A percentile compares a stretch with the other conserved stretches of the same genome.
These are phyloP conservation scores for Centaurea solstitialis DNA, from an alignment of 129 eudicot genomes.

Conservation along the genomic window DNA sequence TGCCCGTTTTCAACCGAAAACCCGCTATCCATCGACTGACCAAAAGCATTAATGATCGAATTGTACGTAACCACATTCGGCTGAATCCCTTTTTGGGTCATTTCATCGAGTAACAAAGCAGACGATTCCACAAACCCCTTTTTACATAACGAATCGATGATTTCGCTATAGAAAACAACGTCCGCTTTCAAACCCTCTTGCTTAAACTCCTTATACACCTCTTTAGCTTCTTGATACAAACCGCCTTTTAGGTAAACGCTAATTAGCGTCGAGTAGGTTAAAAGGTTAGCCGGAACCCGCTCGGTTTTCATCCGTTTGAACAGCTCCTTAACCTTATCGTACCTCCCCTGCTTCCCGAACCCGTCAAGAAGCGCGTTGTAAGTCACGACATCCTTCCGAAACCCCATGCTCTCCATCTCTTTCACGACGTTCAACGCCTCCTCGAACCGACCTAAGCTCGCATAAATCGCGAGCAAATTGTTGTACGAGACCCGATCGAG, in stretches of 20 bases:
- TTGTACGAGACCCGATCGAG: constrained; percentile 88
- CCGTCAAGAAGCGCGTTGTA: constrained; percentile 91
- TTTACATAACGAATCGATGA: constrained; percentile 91
- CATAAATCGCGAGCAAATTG: constrained; percentile 76
- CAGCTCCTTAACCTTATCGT: constrained; percentile 71
- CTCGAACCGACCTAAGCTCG: constrained; percentile 85
- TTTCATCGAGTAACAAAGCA: constrained; percentile 80
- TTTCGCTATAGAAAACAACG: constrained; percentile 91
- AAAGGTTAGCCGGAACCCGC: constrained; percentile 64
- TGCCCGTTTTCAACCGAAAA: constrained; percentile 20
- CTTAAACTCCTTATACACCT: constrained; percentile 76
- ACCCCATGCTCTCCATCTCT: constrained; percentile 89
- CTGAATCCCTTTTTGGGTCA: constrained; percentile 84
- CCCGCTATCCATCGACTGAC: constrained; percentile 52
- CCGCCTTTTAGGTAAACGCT: constrained; percentile 87
- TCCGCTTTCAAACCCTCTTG: constrained; percentile 81
- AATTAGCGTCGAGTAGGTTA: constrained; percentile 82
- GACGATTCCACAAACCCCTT: constrained; percentile 88
- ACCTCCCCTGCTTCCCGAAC: constrained; percentile 91
- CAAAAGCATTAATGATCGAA: constrained; percentile 96
- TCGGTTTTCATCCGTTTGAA: constrained; percentile 75
- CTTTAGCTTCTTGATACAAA: constrained; percentile 71
- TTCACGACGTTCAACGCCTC: constrained; percentile 79
- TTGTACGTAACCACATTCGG: constrained; percentile 97
- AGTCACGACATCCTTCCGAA: constrained; percentile 90